phyloP scores from a whole-genome alignment of 2,329 filamentous ascomycete species.

The Cytospora chrysosperma region DNA sequence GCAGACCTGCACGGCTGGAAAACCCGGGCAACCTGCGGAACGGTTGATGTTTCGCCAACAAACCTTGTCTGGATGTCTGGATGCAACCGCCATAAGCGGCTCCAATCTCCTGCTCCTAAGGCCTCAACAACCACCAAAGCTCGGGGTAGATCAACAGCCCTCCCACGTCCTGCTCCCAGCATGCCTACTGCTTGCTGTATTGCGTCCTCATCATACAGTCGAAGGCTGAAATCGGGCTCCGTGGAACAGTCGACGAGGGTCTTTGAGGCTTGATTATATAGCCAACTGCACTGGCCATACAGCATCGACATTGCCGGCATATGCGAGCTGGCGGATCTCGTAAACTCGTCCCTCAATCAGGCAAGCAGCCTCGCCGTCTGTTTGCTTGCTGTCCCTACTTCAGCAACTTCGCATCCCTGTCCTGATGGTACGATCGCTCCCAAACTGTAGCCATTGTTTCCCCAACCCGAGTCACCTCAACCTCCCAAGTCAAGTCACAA shows the following conservation, averaged over 20 bases:
- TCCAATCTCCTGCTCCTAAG: too few species aligned
- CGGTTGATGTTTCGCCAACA: neutral
- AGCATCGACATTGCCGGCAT: neutral
- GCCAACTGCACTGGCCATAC: neutral
- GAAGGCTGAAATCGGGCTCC: too few species aligned
- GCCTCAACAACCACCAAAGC: neutral
- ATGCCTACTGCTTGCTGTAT: too few species aligned
- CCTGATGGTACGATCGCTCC: neutral
- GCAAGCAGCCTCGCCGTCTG: neutral
- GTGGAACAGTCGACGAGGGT: neutral
- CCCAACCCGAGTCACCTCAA: too few species aligned
- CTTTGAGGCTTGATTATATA: neutral
- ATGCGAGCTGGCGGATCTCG: neutral
- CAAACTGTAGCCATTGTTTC: neutral
- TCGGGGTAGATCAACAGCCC: neutral
- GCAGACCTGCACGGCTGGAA: too few species aligned
- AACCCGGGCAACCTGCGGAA: neutral
- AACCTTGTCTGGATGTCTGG: neutral
- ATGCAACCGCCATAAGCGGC: neutral
- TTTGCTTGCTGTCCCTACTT: neutral
- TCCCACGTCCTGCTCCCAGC: neutral
- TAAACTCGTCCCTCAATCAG: neutral
- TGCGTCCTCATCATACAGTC: too few species aligned
- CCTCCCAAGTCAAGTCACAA: neutral
- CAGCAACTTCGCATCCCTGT: too few species aligned